Evolutionary conservation across 495 filamentous ascomycete species (phyloP).

Genomic region (Trichodelitschia bisporula): DNA sequence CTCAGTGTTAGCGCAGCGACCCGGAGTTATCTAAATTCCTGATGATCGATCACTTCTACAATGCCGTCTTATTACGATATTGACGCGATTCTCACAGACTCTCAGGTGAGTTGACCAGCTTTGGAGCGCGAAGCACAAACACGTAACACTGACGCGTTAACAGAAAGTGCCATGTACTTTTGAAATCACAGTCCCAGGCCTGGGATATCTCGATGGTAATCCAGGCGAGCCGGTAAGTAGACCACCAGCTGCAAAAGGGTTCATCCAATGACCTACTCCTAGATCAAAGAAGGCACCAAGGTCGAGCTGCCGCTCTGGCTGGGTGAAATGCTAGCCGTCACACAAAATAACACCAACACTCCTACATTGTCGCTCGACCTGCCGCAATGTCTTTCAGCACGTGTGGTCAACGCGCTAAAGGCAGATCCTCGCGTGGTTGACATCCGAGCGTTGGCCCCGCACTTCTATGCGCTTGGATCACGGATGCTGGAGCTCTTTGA

Average conservation of each 20-base stretch:
- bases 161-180: constrained; percentile 94
- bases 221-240: constrained; percentile 30
- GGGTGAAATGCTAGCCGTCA: constrained; percentile 83
- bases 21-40: background rate
- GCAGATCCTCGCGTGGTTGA: constrained; percentile 75
- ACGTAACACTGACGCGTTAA: constrained; percentile 1
- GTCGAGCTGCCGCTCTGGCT: constrained; percentile 85
- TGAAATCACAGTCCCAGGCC: constrained; percentile 59
- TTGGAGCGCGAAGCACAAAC: no score
- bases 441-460: constrained; percentile 50
- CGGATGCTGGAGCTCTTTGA: constrained; percentile 78
- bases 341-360: constrained; percentile 19
- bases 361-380: constrained; percentile 63
- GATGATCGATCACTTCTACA: constrained; percentile 1
- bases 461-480: constrained; percentile 69
- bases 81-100: constrained; percentile 79
- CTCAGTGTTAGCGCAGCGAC: no score
- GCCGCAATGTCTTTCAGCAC: constrained; percentile 47
- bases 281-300: constrained; percentile 58
- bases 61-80: constrained; percentile 85
- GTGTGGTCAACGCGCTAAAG: constrained; percentile 74
- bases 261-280: background rate
- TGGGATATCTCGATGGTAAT: constrained; percentile 73
- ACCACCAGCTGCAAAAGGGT: constrained; percentile 13
- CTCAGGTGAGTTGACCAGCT: constrained; percentile 54